phyloP scores from a whole-genome alignment of 75 land plant genomes.

The Larix kaempferi region DNA sequence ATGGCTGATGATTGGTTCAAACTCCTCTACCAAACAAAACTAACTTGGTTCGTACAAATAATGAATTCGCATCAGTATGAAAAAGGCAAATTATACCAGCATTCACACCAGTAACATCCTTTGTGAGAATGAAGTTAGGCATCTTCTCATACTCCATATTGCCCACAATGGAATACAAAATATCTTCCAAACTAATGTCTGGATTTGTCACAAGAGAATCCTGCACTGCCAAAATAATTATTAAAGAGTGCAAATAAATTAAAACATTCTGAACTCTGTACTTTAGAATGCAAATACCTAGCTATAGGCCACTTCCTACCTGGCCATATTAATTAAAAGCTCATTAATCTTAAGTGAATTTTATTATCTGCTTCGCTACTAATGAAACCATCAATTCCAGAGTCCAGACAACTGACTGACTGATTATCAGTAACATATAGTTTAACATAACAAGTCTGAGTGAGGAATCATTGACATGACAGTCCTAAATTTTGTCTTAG shows the following conservation, averaged over 20 bases:
- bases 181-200: slow-evolving; percentile 45
- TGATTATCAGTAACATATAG: too few species aligned
- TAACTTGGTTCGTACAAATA: background rate
- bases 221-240: slow-evolving; percentile 21
- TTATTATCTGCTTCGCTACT: background rate
- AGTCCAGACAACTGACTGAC: background rate
- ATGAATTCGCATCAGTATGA: background rate
- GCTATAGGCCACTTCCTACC: background rate
- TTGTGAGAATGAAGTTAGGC: slow-evolving; percentile 62
- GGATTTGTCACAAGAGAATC: slow-evolving; percentile 68
- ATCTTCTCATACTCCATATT: slow-evolving; percentile 25
- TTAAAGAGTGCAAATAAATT: background rate
- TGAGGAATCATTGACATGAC: background rate
- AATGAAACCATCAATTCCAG: background rate
- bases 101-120: slow-evolving; percentile 69
- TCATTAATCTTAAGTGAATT: background rate
- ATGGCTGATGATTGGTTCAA: too few species aligned
- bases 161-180: slow-evolving; percentile 37
- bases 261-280: background rate
- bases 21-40: too few species aligned
- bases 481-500: background rate
- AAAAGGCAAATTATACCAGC: slow-evolving; percentile 34
- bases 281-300: background rate
- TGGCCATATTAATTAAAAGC: background rate
- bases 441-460: background rate